Conservation (phyloP, 2,329 filamentous ascomycete species). For the Beauveria sp. region DNA sequence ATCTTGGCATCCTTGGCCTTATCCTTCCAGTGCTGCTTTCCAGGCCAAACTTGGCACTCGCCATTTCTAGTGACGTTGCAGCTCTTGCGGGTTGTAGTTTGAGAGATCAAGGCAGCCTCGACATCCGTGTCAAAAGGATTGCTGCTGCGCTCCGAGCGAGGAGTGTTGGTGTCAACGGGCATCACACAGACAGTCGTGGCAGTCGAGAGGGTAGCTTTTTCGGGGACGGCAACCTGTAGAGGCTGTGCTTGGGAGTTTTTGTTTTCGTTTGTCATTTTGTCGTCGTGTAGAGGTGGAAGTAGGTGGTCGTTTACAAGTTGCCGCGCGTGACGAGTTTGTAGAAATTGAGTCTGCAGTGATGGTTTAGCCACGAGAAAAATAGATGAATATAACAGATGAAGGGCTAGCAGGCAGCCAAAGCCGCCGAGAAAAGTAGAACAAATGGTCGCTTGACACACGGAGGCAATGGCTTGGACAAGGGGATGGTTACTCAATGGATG, state of each 20-base stretch:
- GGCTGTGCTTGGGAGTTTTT: constrained; percentile 17
- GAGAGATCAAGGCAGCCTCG: constrained; percentile 41
- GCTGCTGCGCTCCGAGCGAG: constrained; percentile 31
- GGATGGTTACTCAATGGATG: background rate
- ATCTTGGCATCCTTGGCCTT: constrained; percentile 50
- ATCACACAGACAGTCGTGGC: constrained; percentile 17
- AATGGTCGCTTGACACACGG: background rate
- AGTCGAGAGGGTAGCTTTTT: constrained; percentile 22
- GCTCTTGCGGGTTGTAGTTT: constrained; percentile 22
- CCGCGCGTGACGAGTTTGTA: background rate
- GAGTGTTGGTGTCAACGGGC: constrained; percentile 26
- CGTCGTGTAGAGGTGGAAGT: background rate
- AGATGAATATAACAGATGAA: background rate
- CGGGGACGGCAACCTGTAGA: constrained; percentile 19
- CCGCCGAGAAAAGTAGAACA: background rate
- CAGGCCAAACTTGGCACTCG: constrained; percentile 53
- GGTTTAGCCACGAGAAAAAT: background rate
- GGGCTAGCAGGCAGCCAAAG: background rate
- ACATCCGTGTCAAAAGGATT: constrained; percentile 53
- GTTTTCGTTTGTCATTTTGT: constrained; percentile 21
- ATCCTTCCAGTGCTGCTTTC: constrained; percentile 50
- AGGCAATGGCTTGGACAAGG: background rate
- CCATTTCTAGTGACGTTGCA: constrained; percentile 25
- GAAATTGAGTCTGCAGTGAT: background rate
- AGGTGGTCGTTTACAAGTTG: background rate